phyloP scores from a whole-genome alignment of 805 yeast species.

The Saccharomycopsis capsularis region DNA sequence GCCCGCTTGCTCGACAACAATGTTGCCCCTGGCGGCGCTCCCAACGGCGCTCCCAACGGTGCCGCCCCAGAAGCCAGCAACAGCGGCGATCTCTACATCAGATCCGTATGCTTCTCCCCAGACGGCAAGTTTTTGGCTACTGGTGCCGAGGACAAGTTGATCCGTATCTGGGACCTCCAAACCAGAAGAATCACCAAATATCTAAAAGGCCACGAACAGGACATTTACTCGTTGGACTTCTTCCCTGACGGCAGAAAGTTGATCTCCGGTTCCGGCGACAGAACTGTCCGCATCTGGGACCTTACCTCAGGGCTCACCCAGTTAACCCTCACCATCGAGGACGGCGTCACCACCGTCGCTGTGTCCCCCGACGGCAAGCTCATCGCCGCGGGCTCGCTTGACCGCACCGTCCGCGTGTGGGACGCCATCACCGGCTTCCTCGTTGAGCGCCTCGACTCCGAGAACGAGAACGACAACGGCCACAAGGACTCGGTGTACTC shows the following conservation, averaged over 20 bases:
- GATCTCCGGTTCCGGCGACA: slow-evolving; percentile 94
- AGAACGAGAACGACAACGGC: slow-evolving; percentile 82
- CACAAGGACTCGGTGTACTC: slow-evolving; percentile 95
- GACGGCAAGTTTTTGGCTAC: slow-evolving; percentile 71
- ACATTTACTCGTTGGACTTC: slow-evolving; percentile 90
- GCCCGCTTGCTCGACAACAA: slow-evolving; percentile 83
- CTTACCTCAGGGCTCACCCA: slow-evolving; percentile 83
- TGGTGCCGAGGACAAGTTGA: slow-evolving; percentile 81
- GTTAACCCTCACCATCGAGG: slow-evolving; percentile 85
- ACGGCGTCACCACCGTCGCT: slow-evolving; percentile 97
- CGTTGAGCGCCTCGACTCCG: slow-evolving; percentile 88
- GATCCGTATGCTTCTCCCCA: slow-evolving; percentile 95
- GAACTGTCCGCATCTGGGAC: slow-evolving; percentile 96
- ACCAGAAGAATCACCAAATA: slow-evolving; percentile 80
- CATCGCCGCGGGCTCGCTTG: slow-evolving; percentile 95
- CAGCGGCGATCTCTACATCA: slow-evolving; percentile 79
- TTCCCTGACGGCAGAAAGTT: slow-evolving; percentile 90
- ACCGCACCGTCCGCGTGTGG: slow-evolving; percentile 95
- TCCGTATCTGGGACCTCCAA: slow-evolving; percentile 92
- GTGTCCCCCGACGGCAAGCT: slow-evolving; percentile 91
- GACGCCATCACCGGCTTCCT: slow-evolving; percentile 88
- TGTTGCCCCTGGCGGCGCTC: slow-evolving; percentile 5
- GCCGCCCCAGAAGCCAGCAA: slow-evolving; percentile 27
- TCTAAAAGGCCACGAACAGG: slow-evolving; percentile 93
- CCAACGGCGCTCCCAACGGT: neutral